phyloP scores from a whole-genome alignment of 345 rosid species.

The Angophora floribunda region DNA sequence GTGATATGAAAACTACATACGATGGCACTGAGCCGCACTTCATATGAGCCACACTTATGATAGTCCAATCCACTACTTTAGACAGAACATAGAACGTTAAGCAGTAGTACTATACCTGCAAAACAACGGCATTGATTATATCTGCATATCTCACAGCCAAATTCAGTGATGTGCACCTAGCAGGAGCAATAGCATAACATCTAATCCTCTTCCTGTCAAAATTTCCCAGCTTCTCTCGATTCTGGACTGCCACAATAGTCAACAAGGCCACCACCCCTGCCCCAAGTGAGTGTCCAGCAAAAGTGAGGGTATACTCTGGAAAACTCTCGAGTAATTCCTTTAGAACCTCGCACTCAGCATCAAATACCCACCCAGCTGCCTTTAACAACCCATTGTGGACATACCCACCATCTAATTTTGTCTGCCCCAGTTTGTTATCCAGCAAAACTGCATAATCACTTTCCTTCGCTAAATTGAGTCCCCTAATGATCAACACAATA shows the following conservation, averaged over 20 bases:
- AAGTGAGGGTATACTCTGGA: conserved; percentile 63
- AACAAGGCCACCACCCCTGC: conserved; percentile 75
- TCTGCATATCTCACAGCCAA: conserved; percentile 90
- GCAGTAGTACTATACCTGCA: conserved; percentile 45
- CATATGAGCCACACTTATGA: neutral
- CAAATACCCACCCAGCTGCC: conserved; percentile 79
- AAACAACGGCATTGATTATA: conserved; percentile 74
- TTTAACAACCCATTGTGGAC: conserved; percentile 84
- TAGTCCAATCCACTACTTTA: neutral
- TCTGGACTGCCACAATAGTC: conserved; percentile 50
- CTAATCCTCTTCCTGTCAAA: conserved; percentile 70
- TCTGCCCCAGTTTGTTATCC: conserved; percentile 82
- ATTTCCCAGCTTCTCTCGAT: conserved; percentile 49
- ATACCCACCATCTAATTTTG: conserved; percentile 86
- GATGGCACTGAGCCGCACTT: neutral
- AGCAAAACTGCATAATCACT: conserved; percentile 84
- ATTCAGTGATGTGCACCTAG: conserved; percentile 84
- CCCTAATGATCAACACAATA: conserved; percentile 63
- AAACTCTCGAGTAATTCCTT: conserved; percentile 44
- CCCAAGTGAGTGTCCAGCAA: conserved; percentile 89
- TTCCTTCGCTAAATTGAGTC: conserved; percentile 79
- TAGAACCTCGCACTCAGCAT: conserved; percentile 49
- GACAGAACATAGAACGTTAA: neutral
- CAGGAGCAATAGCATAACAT: conserved; percentile 89
- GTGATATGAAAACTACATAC: neutral